phyloP scores from a whole-genome alignment of 2,329 filamentous ascomycete genomes.

The Talaromyces piceae region DNA sequence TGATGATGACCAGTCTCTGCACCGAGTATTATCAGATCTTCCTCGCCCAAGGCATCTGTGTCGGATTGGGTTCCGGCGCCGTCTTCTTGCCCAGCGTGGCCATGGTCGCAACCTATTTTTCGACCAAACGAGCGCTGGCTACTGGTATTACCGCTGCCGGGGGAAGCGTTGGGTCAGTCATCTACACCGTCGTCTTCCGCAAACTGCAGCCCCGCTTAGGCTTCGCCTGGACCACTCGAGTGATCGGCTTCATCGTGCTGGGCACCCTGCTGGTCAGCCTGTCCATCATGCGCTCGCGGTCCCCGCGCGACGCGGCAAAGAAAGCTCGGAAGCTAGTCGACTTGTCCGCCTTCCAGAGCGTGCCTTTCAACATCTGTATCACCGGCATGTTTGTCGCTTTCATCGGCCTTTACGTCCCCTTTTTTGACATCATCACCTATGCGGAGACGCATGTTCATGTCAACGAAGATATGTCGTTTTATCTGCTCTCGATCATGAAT shows the following conservation, averaged over 20 bases:
- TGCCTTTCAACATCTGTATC: conserved; percentile 38
- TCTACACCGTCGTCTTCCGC: conserved; percentile 47
- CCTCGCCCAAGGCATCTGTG: conserved; percentile 44
- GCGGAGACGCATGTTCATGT: conserved; percentile 16
- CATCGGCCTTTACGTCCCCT: conserved; percentile 37
- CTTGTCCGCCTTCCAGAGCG: conserved; percentile 53
- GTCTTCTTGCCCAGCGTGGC: conserved; percentile 59
- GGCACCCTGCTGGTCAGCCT: conserved; percentile 33
- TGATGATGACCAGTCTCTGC: conserved; percentile 11
- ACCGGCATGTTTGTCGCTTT: conserved; percentile 55
- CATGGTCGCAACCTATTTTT: conserved; percentile 60
- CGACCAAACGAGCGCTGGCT: conserved; percentile 48
- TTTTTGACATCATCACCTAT: conserved; percentile 25
- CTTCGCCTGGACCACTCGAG: conserved; percentile 54
- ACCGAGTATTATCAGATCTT: conserved; percentile 24
- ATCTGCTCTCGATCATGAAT: conserved; percentile 62
- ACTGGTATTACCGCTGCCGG: conserved; percentile 55
- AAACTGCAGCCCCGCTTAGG: conserved; percentile 41
- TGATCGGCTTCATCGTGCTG: conserved; percentile 57
- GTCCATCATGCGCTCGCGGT: conserved; percentile 34
- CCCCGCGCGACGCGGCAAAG: conserved; percentile 34
- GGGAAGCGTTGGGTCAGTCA: conserved; percentile 48
- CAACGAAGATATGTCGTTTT: conserved; percentile 38
- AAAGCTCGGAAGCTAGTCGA: conserved; percentile 39
- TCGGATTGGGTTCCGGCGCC: conserved; percentile 46